Evolutionary conservation across 2,329 filamentous ascomycete genomes (phyloP).

Genomic region (Curvularia sp.): DNA sequence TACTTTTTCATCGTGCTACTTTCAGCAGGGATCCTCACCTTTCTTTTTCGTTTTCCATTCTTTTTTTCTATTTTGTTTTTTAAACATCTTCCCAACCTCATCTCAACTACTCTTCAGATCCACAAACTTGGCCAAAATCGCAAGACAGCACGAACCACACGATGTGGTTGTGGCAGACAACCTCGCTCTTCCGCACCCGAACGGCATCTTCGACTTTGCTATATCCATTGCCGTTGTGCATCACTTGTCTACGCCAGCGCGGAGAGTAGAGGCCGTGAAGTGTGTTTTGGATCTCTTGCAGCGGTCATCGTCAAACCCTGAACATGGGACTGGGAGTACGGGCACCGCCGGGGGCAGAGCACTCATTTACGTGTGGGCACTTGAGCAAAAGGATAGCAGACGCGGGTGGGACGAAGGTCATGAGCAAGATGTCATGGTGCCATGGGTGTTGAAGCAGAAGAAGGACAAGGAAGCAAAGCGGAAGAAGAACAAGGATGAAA

Average conservation of each 20-base stretch:
- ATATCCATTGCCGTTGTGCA: constrained; percentile 95
- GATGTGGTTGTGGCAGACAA: constrained; percentile 81
- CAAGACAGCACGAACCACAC: constrained; percentile 63
- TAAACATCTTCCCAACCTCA: background rate
- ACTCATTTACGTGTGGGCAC: constrained; percentile 91
- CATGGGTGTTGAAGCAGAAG: constrained; percentile 77
- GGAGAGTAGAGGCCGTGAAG: constrained; percentile 75
- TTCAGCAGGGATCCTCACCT: background rate
- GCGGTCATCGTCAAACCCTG: constrained; percentile 13
- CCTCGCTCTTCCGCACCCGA: constrained; percentile 79
- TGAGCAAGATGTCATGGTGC: constrained; percentile 91
- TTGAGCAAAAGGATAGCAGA: constrained; percentile 87
- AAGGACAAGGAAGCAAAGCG: constrained; percentile 41
- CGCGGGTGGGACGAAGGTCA: constrained; percentile 86
- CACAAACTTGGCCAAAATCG: constrained; percentile 65
- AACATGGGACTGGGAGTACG: background rate
- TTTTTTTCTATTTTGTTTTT: background rate
- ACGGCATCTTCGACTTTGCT: constrained; percentile 76
- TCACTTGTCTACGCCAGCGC: constrained; percentile 80
- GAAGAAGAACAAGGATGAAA: constrained; percentile 17
- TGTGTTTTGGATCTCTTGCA: constrained; percentile 73
- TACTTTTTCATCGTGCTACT: background rate
- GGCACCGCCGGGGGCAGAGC: constrained; percentile 60
- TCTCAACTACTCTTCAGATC: constrained; percentile 54
- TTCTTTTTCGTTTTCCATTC: background rate